phyloP scores from a whole-genome alignment of 768 basidiomycete genomes.

The Termitomyces sp. region DNA sequence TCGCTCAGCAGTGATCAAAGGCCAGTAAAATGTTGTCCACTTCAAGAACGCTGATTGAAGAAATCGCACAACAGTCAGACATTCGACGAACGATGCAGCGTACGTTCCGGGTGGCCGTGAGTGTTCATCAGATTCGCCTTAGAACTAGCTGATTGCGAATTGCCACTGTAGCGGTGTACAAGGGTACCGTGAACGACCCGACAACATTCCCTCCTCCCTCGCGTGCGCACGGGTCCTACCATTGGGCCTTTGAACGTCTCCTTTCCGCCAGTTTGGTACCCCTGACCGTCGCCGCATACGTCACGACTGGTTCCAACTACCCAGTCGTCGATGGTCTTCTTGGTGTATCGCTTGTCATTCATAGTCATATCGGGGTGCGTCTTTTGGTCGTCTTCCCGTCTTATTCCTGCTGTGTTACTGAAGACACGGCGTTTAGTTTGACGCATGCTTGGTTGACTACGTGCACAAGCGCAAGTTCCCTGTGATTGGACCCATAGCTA shows the following conservation, averaged over 20 bases:
- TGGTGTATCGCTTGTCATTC: slow-evolving; percentile 83
- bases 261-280: slow-evolving; percentile 87
- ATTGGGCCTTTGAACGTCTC: slow-evolving; percentile 89
- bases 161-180: slow-evolving; percentile 60
- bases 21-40: slow-evolving; percentile 20
- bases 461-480: slow-evolving; percentile 93
- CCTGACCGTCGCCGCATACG: slow-evolving; percentile 81
- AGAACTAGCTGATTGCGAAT: neutral
- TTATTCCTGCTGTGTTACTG: neutral
- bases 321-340: slow-evolving; percentile 89
- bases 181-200: slow-evolving; percentile 94
- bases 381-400: neutral
- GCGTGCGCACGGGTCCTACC: slow-evolving; percentile 84
- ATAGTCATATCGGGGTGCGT: slow-evolving; percentile 92
- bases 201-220: slow-evolving; percentile 82
- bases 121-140: slow-evolving; percentile 19
- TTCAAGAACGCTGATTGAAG: neutral
- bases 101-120: slow-evolving; percentile 72
- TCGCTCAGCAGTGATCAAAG: slow-evolving; percentile 32
- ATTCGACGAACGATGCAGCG: slow-evolving; percentile 27
- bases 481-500: slow-evolving; percentile 56
- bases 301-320: slow-evolving; percentile 67
- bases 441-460: slow-evolving; percentile 79
- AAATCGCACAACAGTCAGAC: slow-evolving; percentile 28
- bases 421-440: slow-evolving; percentile 59